Conservation (phyloP, 768 basidiomycete species). For the Phylloporus scabripes region DNA sequence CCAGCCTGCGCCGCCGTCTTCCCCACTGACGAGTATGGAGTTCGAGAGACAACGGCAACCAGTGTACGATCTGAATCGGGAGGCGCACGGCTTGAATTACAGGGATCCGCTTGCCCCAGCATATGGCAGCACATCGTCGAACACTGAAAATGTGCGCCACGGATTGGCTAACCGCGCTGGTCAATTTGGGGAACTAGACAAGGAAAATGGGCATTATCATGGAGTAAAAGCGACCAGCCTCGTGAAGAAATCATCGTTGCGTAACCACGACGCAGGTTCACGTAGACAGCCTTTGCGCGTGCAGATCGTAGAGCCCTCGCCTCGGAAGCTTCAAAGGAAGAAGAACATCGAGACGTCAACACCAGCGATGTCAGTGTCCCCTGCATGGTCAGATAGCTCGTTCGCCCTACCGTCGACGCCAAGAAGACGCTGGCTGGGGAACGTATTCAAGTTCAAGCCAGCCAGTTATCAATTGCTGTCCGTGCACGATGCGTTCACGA, state of each 20-base stretch:
- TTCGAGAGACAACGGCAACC: conserved; percentile 17
- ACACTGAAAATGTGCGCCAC: conserved; percentile 1
- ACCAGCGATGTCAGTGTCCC: conserved; percentile 24
- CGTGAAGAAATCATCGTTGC: conserved; percentile 42
- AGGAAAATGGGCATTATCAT: conserved; percentile 46
- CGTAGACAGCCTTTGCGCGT: conserved; percentile 32
- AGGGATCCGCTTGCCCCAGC: conserved; percentile 35
- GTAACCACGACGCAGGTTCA: conserved; percentile 22
- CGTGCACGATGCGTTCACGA: conserved; percentile 51
- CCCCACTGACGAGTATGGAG: conserved; percentile 13
- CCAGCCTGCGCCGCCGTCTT: conserved; percentile 5
- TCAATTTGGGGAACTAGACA: conserved; percentile 36
- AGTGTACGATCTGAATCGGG: conserved; percentile 1
- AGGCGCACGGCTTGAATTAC: conserved; percentile 8
- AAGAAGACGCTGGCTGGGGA: conserved; percentile 75
- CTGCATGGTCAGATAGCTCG: conserved; percentile 44
- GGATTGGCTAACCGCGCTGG: neutral
- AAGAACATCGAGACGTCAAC: conserved; percentile 18
- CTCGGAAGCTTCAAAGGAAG: conserved; percentile 34
- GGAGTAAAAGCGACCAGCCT: conserved; percentile 13
- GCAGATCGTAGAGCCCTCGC: conserved; percentile 49
- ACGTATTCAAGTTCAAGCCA: conserved; percentile 83
- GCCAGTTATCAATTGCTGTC: conserved; percentile 55
- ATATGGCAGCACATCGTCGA: conserved; percentile 9
- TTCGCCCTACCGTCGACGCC: conserved; percentile 41